phyloP scores from a whole-genome alignment of 805 yeast species.

The Lipomyces orientalis region DNA sequence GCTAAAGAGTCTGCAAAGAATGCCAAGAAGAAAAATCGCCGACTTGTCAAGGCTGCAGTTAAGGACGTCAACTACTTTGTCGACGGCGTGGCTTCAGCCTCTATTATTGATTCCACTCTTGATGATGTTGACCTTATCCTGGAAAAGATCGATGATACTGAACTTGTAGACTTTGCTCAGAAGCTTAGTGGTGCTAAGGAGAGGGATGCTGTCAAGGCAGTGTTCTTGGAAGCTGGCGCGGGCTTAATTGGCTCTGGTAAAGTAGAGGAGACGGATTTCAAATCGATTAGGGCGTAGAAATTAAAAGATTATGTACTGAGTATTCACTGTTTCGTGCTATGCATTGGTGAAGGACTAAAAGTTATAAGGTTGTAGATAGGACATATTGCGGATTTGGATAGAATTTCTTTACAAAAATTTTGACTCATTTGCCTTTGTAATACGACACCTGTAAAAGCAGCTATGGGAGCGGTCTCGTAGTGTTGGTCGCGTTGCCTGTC shows the following conservation, averaged over 20 bases:
- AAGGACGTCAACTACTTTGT: conserved; percentile 81
- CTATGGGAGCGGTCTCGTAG: too few species aligned
- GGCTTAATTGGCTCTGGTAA: conserved; percentile 61
- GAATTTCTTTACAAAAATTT: too few species aligned
- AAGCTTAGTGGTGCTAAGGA: conserved; percentile 63
- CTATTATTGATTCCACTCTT: conserved; percentile 54
- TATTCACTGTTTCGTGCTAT: neutral
- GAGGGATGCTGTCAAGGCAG: conserved; percentile 62
- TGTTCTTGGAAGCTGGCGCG: conserved; percentile 61
- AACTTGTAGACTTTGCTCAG: conserved; percentile 74
- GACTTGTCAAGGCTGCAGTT: conserved; percentile 78
- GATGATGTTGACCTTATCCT: conserved; percentile 79
- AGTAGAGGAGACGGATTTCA: conserved; percentile 57
- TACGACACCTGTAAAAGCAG: too few species aligned
- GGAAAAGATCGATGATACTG: conserved; percentile 79
- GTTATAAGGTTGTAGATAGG: neutral
- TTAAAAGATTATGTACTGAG: neutral
- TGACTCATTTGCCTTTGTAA: too few species aligned
- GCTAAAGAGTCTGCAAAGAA: conserved; percentile 90
- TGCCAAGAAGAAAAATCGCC: conserved; percentile 95
- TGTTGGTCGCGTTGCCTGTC: too few species aligned
- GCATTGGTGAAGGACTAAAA: neutral
- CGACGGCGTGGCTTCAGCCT: conserved; percentile 65
- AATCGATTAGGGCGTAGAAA: conserved; percentile 47
- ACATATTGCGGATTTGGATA: too few species aligned